phyloP scores from a whole-genome alignment of 2,329 filamentous ascomycete species.

The Periconia macrospinosa region DNA sequence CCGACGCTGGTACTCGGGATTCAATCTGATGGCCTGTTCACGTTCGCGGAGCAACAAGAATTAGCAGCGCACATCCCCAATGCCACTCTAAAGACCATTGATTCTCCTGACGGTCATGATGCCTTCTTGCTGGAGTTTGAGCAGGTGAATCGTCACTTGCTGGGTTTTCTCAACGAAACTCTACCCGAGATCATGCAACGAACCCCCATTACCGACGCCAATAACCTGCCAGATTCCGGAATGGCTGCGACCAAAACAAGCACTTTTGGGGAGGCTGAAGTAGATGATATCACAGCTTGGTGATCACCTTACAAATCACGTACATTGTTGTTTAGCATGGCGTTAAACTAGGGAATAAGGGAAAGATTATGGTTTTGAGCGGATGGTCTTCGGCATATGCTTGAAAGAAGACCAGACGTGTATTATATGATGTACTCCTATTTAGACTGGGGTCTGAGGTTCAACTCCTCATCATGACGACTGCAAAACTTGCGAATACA shows the following conservation, averaged over 20 bases:
- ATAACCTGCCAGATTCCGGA: slow-evolving; percentile 35
- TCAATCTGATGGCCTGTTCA: slow-evolving; percentile 93
- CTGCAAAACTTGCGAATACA: not conserved
- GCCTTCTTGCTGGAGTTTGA: slow-evolving; percentile 96
- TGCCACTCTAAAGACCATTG: slow-evolving; percentile 79
- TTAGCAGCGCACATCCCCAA: slow-evolving; percentile 79
- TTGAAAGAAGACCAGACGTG: slow-evolving; percentile 39
- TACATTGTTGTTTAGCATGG: slow-evolving; percentile 21
- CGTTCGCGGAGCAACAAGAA: slow-evolving; percentile 94
- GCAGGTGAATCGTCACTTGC: slow-evolving; percentile 87
- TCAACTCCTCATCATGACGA: slow-evolving; percentile 32
- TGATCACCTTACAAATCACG: slow-evolving; percentile 45
- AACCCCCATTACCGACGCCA: slow-evolving; percentile 46
- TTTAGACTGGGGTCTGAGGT: slow-evolving; percentile 28
- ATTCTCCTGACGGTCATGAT: slow-evolving; percentile 93
- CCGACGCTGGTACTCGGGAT: slow-evolving; percentile 91
- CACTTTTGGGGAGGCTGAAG: slow-evolving; percentile 93
- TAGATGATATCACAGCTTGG: slow-evolving; percentile 96
- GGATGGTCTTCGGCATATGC: slow-evolving; percentile 41
- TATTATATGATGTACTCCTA: slow-evolving; percentile 21
- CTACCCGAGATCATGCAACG: slow-evolving; percentile 84
- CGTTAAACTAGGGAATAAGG: slow-evolving; percentile 13
- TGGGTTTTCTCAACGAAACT: slow-evolving; percentile 79
- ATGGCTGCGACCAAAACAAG: slow-evolving; percentile 78
- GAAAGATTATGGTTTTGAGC: slow-evolving; percentile 11